Conservation (phyloP, 2,329 filamentous ascomycete genomes). For the Penicillium sp. region DNA sequence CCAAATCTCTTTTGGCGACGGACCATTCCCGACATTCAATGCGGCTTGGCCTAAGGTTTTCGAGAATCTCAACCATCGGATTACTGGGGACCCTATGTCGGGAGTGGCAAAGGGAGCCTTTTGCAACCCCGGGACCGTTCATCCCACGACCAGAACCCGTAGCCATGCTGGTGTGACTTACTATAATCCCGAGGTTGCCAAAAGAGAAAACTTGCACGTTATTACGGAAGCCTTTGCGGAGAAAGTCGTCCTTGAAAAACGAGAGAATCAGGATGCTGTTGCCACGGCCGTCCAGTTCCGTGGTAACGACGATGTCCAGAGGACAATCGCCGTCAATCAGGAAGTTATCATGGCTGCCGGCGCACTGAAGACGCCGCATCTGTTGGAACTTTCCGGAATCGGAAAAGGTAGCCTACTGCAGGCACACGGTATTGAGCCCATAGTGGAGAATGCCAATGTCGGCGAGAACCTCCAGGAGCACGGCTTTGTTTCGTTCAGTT, state of each 20-base stretch:
- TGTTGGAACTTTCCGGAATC: conserved; percentile 57
- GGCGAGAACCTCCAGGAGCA: conserved; percentile 52
- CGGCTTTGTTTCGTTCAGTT: conserved; percentile 16
- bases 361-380: conserved; percentile 53
- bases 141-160: conserved; percentile 7
- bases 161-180: conserved; percentile 18
- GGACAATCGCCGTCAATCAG: conserved; percentile 43
- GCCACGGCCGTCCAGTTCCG: conserved; percentile 17
- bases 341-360: conserved; percentile 60
- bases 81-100: conserved; percentile 27
- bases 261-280: conserved; percentile 15
- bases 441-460: conserved; percentile 44
- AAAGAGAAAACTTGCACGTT: conserved; percentile 45
- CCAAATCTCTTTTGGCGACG: conserved; percentile 11
- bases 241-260: conserved; percentile 43
- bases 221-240: conserved; percentile 47
- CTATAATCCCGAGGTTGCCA: conserved; percentile 27
- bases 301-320: conserved; percentile 17
- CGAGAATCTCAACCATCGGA: conserved; percentile 7
- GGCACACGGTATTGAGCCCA: conserved; percentile 39
- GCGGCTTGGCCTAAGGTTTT: conserved; percentile 17
- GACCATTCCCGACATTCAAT: background rate
- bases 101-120: conserved; percentile 39
- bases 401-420: conserved; percentile 47
- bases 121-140: conserved; percentile 32